Evolutionary conservation across 306 rosid genomes (phyloP), one percentile per base, ranked within the genome.

Genomic region (Lathyrus aphaca): DNA sequence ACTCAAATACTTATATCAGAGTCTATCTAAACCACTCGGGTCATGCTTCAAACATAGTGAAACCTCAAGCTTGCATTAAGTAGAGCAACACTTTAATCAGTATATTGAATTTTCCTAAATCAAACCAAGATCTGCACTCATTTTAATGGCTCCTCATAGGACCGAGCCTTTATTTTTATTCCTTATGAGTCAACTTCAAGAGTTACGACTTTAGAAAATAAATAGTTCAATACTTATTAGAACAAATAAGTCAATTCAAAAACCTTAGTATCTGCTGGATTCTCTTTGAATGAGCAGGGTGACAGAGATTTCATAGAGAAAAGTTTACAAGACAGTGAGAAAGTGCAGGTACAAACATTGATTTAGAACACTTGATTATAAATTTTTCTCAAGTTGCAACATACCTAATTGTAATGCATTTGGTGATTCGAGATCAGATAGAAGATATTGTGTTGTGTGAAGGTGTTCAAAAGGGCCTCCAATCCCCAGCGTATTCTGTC

Each of bases 381-480:
- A 63, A 14, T 12, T 51, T 39, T 59, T 11, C 43, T 25, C 38
- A 14, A 61, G 64, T 67, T 32, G 51, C 21, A 25, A 27, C 46
- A 8, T 65, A 68, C 15, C 14, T 23, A 42, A 11, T 21, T 43
- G 62, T 15, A 61, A 35, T 56, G 27, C 27, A 67, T 44, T 64
- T 73, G n/a, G 73, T 44, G 59, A 74, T 50, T 51, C 18, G 37
- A 64, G 70, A 43, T 48, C 88, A 92, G 98, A 74, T 79, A 6
- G 98, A 93, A 81, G 97, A 90, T 83, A 71, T 86, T 71, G 53
- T 81, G 69, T 57, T 90, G 60, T 90, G 96, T 65, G 91, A 90
- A 85, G 88, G 90, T 72, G 94, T 93, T 46, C 98, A 93, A 64
- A 86, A 76, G 53, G 98, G 98, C 14, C 93, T 93, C 7, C 85